Evolutionary conservation across 1,139 yeast genomes (phyloP).

Genomic region (Insectozyma bohioensis): DNA sequence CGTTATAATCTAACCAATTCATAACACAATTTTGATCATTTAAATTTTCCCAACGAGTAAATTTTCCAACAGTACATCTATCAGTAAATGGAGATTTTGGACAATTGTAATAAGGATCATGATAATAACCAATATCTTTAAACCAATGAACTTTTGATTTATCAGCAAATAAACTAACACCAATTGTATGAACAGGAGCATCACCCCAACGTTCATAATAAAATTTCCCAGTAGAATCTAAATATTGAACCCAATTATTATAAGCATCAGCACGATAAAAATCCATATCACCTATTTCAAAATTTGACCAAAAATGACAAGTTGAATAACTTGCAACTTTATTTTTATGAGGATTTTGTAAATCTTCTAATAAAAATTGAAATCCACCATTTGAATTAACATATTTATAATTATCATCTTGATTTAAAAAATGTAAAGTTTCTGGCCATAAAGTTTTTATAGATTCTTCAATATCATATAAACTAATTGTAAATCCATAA

Average conservation of each 20-base stretch:
- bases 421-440: conserved; percentile 55
- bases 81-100: conserved; percentile 46
- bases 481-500: conserved; percentile 67
- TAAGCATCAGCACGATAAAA: conserved; percentile 71
- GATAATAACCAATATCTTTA: conserved; percentile 79
- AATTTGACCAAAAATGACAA: conserved; percentile 88
- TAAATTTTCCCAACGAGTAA: conserved; percentile 38
- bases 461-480: conserved; percentile 69
- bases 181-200: conserved; percentile 84
- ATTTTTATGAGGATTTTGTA: conserved; percentile 59
- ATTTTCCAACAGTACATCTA: conserved; percentile 30
- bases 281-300: conserved; percentile 80
- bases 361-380: conserved; percentile 69
- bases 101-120: conserved; percentile 73
- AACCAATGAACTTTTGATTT: conserved; percentile 78
- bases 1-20: conserved; percentile 60
- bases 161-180: conserved; percentile 72
- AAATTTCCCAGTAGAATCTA: conserved; percentile 74
- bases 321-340: conserved; percentile 63
- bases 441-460: conserved; percentile 68
- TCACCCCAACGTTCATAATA: conserved; percentile 93
- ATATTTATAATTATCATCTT: conserved; percentile 60
- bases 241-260: conserved; percentile 57
- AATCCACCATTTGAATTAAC: conserved; percentile 59
- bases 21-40: conserved; percentile 70